Conservation (phyloP, 345 rosid species). For the Lumnitzera littorea region DNA sequence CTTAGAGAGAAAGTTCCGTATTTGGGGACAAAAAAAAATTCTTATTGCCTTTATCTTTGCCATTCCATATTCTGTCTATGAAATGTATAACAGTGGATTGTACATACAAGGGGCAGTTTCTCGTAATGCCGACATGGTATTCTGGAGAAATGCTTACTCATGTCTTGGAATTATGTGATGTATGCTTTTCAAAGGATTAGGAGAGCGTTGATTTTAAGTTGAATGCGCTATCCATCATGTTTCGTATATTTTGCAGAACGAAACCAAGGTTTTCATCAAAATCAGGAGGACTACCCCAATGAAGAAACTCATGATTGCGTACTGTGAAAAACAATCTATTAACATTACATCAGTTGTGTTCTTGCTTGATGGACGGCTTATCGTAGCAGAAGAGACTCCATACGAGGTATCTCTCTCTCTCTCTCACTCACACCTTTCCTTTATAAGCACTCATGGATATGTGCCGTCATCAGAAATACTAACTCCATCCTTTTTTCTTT, state of each 20-base stretch:
- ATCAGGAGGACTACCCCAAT: slow-evolving; percentile 81
- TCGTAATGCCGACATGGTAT: too few relatives aligned
- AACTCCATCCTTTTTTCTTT: neutral
- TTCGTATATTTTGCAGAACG: slow-evolving; percentile 42
- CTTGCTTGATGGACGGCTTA: slow-evolving; percentile 84
- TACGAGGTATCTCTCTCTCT: slow-evolving; percentile 44
- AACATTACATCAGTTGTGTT: slow-evolving; percentile 70
- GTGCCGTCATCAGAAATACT: neutral
- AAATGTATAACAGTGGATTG: too few relatives aligned
- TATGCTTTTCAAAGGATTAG: neutral
- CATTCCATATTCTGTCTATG: too few relatives aligned
- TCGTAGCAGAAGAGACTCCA: slow-evolving; percentile 75
- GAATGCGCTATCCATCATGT: neutral
- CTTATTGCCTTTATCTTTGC: too few relatives aligned
- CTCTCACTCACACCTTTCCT: neutral
- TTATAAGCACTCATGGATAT: neutral
- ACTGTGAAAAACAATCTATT: slow-evolving; percentile 77
- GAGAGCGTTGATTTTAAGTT: neutral
- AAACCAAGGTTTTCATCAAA: slow-evolving; percentile 76
- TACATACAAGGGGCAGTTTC: too few relatives aligned
- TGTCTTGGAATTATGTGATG: neutral
- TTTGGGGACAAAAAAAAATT: too few relatives aligned
- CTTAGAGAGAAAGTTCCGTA: too few relatives aligned
- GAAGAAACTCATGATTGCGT: slow-evolving; percentile 86
- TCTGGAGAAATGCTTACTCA: too few relatives aligned